Evolutionary conservation across 305 asterid species (phyloP), one percentile per base, ranked within the genome.

Genomic region (Ilex paraguariensis): DNA sequence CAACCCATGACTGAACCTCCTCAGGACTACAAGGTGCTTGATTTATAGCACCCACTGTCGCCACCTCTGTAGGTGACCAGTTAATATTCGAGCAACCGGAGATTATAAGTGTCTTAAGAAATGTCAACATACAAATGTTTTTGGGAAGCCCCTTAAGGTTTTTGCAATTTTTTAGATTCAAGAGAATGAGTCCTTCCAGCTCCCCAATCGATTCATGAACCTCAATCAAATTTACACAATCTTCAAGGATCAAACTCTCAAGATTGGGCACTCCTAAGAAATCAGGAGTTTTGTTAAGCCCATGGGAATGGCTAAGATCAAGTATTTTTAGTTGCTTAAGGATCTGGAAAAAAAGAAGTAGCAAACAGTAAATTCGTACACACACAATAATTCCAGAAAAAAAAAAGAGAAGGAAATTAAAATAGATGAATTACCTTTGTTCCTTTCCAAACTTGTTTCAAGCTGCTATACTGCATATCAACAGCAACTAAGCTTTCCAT

Each of bases 141-240:
- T 14, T 50, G 13, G 54, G 54, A 9, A 50, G 54, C 54, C 2
- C 28, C 28, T 21, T 21, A 21, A 21, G 28, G 2, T 21, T 21
- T 21, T 21, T 21, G 28, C 28, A 7, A n/a, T n/a, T n/a, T n/a
- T 50, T 50, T 14, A 50, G 15, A 50, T 50, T 50, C 15, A 50
- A 14, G 54, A 50, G 17, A n/a, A n/a, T 14, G 7, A 50, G 54
- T 50, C 16, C 13, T 14, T 50, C 17, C 6, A 50, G 54, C 9
- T 50, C 15, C 17, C 54, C 54, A 50, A 50, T 50, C 14, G 54
- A 50, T 50, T 50, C 54, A n/a, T 50, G 54, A 50, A 50, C 54
- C 15, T 50, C 17, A 6, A 50, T 14, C 14, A 50, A n/a, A 50
- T 14, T 50, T 50, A 5, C 7, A n/a, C 54, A 50, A n/a, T 10